Evolutionary conservation across 768 basidiomycete species (phyloP).

Genomic region (Cystofilobasidium capitatum): DNA sequence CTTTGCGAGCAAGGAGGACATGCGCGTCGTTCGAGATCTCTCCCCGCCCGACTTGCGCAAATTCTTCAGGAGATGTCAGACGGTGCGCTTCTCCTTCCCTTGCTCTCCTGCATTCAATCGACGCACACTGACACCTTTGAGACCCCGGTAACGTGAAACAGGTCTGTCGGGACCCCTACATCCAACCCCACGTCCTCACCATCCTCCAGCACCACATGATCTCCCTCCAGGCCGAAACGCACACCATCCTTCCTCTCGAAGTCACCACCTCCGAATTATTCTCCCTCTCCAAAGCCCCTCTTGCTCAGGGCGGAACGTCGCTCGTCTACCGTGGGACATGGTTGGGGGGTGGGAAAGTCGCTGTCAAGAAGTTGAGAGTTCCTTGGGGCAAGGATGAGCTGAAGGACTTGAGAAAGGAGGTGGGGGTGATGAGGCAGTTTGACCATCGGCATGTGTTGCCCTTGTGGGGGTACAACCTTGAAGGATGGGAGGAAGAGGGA

Average conservation of each 20-base stretch:
- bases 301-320: not conserved
- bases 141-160: too few species aligned
- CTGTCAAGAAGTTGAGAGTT: conserved; percentile 9
- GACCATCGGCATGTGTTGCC: not conserved
- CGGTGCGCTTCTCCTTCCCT: not conserved
- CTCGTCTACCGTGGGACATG: not conserved
- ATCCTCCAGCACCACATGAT: conserved; percentile 5
- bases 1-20: not conserved
- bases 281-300: not conserved
- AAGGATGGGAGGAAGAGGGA: not conserved
- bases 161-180: not conserved
- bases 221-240: not conserved
- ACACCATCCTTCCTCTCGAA: not conserved
- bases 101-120: not conserved
- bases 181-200: not conserved
- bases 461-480: not conserved
- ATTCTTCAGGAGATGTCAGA: not conserved
- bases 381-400: not conserved
- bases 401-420: conserved; percentile 5
- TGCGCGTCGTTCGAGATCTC: not conserved
- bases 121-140: too few species aligned
- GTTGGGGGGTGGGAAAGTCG: not conserved
- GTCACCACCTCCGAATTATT: not conserved
- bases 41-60: not conserved
- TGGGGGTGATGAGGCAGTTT: conserved; percentile 1